Percentiles rank a stretch among this genome's conserved stretches.
These are phyloP conservation scores for Uronychia binucleata DNA, from an alignment of 73 alveolate genomes.

Conservation along the genomic window DNA sequence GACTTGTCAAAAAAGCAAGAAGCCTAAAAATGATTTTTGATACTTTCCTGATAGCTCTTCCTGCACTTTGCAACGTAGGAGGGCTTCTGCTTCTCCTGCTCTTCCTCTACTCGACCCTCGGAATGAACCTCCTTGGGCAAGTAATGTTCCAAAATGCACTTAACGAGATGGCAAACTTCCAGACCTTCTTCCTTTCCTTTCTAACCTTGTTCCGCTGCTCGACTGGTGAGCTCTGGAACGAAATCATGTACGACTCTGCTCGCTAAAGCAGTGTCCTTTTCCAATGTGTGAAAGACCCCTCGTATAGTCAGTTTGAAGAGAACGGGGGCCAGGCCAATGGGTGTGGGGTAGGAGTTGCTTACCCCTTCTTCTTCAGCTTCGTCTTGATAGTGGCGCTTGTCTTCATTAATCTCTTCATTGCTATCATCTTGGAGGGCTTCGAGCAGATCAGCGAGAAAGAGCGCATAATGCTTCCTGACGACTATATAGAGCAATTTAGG, in stretches of 20 bases:
- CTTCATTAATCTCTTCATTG: constrained; percentile 67
- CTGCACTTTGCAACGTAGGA: constrained; percentile 64
- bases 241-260: constrained; percentile 30
- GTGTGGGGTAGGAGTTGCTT: constrained; percentile 12
- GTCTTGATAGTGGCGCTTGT: constrained; percentile 52
- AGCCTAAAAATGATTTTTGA: constrained; percentile 50
- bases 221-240: constrained; percentile 78
- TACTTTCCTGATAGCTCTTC: constrained; percentile 52
- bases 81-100: constrained; percentile 54
- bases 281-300: constrained; percentile 22
- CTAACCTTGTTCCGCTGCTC: constrained; percentile 42
- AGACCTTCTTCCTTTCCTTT: constrained; percentile 50
- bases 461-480: constrained; percentile 9
- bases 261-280: constrained; percentile 2
- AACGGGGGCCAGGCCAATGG: constrained; percentile 1
- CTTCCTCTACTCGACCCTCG: constrained; percentile 45
- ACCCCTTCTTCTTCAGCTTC: constrained; percentile 32
- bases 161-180: constrained; percentile 36
- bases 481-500: constrained; percentile 9
- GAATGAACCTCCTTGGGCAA: constrained; percentile 46
- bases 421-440: constrained; percentile 59
- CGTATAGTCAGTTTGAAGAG: background rate
- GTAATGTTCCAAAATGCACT: constrained; percentile 22
- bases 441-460: constrained; percentile 24
- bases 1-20: constrained; percentile 63